These are phyloP conservation scores for Aspergillus brasiliensis DNA, from an alignment of 2,329 filamentous ascomycete species.

Conservation along the genomic window DNA sequence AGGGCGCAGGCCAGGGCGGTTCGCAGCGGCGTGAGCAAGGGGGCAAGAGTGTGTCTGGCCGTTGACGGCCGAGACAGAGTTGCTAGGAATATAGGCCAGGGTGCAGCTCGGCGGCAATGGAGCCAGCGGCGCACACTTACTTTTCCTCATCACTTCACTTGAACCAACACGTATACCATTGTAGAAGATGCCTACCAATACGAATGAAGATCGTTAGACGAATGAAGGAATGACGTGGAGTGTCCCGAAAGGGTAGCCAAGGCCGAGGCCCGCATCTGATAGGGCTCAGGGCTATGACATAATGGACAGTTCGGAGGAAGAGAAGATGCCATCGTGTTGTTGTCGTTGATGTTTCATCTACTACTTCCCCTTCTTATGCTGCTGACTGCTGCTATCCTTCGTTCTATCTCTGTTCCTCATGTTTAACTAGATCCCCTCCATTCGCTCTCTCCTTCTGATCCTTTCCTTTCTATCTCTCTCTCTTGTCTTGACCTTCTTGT, in stretches of 20 bases:
- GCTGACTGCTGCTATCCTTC: neutral
- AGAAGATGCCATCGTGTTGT: slow-evolving; percentile 1
- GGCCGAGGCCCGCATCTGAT: neutral
- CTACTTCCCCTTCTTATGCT: neutral
- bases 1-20: slow-evolving; percentile 4
- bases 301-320: neutral
- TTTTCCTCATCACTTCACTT: neutral
- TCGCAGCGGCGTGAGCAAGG: neutral
- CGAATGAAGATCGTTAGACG: too few relatives aligned
- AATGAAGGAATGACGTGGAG: too few relatives aligned
- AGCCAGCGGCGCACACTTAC: neutral
- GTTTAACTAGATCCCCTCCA: slow-evolving; percentile 9
- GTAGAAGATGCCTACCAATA: too few relatives aligned
- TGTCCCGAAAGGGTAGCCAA: slow-evolving; percentile 1
- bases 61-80: neutral
- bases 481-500: neutral
- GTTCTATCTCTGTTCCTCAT: slow-evolving; percentile 21
- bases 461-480: slow-evolving; percentile 20
- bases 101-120: neutral
- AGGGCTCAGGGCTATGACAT: slow-evolving; percentile 21
- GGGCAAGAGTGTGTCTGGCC: neutral
- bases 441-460: slow-evolving; percentile 16
- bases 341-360: neutral
- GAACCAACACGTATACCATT: neutral
- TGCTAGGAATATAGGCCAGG: too few relatives aligned